Evolutionary conservation across 2,329 filamentous ascomycete species (phyloP).

Genomic region (Lachnellula hyalina): DNA sequence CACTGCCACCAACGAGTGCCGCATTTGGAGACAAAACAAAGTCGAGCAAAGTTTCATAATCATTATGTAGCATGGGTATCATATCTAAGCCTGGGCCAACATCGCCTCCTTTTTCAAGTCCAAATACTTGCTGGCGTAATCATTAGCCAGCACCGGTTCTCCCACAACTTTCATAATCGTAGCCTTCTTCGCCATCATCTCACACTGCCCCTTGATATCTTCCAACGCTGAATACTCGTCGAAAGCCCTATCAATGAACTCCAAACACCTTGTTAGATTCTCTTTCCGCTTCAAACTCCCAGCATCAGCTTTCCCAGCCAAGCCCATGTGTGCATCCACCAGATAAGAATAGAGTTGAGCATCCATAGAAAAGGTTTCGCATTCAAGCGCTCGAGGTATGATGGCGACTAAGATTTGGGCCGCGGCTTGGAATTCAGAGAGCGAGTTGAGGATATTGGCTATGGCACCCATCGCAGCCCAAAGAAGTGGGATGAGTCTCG

Average conservation of each 20-base stretch:
- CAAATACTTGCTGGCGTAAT: conserved; percentile 49
- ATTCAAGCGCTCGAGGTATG: conserved; percentile 60
- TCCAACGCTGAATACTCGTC: conserved; percentile 51
- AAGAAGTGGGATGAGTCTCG: conserved; percentile 52
- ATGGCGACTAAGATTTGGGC: conserved; percentile 52
- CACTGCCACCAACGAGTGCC: too few species aligned
- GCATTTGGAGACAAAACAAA: too few species aligned
- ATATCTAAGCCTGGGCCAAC: conserved; percentile 13
- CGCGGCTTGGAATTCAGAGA: conserved; percentile 56
- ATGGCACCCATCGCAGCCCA: conserved; percentile 57
- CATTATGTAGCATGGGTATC: conserved; percentile 16
- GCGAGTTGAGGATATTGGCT: conserved; percentile 50
- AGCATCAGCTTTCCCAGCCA: conserved; percentile 45
- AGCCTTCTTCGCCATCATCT: conserved; percentile 62
- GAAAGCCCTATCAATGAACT: conserved; percentile 28
- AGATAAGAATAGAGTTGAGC: conserved; percentile 55
- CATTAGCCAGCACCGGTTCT: conserved; percentile 49
- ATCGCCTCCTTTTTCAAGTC: conserved; percentile 40
- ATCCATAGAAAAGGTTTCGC: conserved; percentile 49
- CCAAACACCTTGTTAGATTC: conserved; percentile 38
- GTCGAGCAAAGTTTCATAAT: too few species aligned
- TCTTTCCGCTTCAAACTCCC: conserved; percentile 39
- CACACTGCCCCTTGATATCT: conserved; percentile 54
- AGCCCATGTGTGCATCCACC: conserved; percentile 60
- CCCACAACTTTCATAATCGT: conserved; percentile 56